Conservation (phyloP, 371 early-diverging fungal genomes). For the Rhizopus stolonifer region DNA sequence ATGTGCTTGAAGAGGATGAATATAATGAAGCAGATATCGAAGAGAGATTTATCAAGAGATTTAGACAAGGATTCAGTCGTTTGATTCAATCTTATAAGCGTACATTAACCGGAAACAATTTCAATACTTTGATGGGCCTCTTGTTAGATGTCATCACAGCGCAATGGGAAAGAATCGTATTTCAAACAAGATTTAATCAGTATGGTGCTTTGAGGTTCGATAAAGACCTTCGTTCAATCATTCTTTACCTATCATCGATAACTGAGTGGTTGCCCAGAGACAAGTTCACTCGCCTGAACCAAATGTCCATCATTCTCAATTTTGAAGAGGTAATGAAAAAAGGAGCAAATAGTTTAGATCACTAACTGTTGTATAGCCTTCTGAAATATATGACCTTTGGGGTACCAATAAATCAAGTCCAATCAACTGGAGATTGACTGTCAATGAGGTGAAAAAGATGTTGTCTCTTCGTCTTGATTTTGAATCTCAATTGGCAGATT, state of each 20-base stretch:
- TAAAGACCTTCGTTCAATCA: slow-evolving; percentile 80
- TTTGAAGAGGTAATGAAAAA: slow-evolving; percentile 60
- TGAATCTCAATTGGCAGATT: slow-evolving; percentile 16
- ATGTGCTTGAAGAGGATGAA: slow-evolving; percentile 87
- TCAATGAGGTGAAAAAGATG: slow-evolving; percentile 61
- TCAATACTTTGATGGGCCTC: slow-evolving; percentile 57
- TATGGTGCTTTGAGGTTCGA: slow-evolving; percentile 86
- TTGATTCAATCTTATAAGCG: slow-evolving; percentile 44
- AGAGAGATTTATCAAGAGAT: slow-evolving; percentile 77
- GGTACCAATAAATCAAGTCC: slow-evolving; percentile 57
- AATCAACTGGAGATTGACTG: slow-evolving; percentile 67
- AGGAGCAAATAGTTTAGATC: too few species aligned
- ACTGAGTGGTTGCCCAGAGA: slow-evolving; percentile 71
- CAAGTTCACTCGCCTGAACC: slow-evolving; percentile 75
- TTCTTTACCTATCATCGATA: slow-evolving; percentile 64
- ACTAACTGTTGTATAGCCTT: slow-evolving; percentile 45
- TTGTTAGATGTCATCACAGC: slow-evolving; percentile 64
- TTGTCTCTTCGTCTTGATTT: slow-evolving; percentile 42
- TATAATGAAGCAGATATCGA: slow-evolving; percentile 81
- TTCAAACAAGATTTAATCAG: slow-evolving; percentile 83
- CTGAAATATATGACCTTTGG: slow-evolving; percentile 74
- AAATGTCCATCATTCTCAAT: slow-evolving; percentile 78
- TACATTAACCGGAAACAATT: slow-evolving; percentile 72
- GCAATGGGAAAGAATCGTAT: slow-evolving; percentile 89
- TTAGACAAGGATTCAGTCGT: slow-evolving; percentile 63